phyloP scores from a whole-genome alignment of 2,329 filamentous ascomycete genomes.

The Hirsutella thompsonii region DNA sequence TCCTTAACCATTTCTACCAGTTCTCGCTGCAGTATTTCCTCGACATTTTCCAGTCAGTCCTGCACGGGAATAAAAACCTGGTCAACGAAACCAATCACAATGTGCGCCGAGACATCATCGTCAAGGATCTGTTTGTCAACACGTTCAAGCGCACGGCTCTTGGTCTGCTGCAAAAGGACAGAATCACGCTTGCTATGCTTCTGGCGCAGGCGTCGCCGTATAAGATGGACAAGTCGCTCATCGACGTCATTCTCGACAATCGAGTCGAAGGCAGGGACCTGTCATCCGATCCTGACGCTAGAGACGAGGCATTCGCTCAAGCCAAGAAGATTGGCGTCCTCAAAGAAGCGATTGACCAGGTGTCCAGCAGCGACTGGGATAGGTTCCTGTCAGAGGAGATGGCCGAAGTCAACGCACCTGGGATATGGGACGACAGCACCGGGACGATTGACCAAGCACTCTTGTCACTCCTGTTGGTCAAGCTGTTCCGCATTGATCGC shows the following conservation, averaged over 20 bases:
- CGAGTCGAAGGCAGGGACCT: conserved; percentile 65
- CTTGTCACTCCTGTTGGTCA: conserved; percentile 76
- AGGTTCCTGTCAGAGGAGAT: conserved; percentile 75
- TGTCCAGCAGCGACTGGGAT: conserved; percentile 58
- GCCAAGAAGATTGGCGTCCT: conserved; percentile 60
- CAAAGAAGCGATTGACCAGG: conserved; percentile 55
- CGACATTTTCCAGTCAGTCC: conserved; percentile 89
- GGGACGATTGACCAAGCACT: conserved; percentile 64
- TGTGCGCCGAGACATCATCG: conserved; percentile 73
- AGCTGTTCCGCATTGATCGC: conserved; percentile 87
- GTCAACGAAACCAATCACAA: conserved; percentile 61
- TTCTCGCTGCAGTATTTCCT: conserved; percentile 98
- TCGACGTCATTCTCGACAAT: conserved; percentile 77
- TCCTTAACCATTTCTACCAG: conserved; percentile 98
- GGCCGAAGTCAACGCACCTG: conserved; percentile 72
- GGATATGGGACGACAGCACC: conserved; percentile 52
- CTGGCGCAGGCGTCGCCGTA: conserved; percentile 93
- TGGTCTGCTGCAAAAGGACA: conserved; percentile 84
- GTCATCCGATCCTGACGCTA: conserved; percentile 51
- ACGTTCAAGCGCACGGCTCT: conserved; percentile 90
- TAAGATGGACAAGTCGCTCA: conserved; percentile 80
- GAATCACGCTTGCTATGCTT: conserved; percentile 87
- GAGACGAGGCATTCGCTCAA: conserved; percentile 54
- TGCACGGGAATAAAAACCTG: conserved; percentile 67
- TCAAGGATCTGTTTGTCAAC: conserved; percentile 81